These are phyloP conservation scores for Hysterium pulicare DNA, from an alignment of 2,329 filamentous ascomycete genomes.

Conservation along the genomic window DNA sequence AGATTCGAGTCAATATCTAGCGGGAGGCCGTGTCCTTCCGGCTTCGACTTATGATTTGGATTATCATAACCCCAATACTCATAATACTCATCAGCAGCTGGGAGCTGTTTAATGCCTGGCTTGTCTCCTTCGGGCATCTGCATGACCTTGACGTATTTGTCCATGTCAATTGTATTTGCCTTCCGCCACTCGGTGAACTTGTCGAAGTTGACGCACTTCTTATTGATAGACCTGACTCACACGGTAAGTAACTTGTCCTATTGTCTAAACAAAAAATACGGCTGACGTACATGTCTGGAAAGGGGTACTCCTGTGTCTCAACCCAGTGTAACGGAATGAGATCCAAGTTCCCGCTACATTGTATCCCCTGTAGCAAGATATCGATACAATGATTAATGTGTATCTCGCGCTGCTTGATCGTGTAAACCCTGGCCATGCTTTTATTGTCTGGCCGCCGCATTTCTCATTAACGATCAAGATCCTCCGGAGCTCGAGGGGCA, in stretches of 20 bases:
- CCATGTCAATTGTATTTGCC: slow-evolving; percentile 15
- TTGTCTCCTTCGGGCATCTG: slow-evolving; percentile 10
- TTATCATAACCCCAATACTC: slow-evolving; percentile 17
- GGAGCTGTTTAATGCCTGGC: slow-evolving; percentile 12
- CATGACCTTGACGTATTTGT: slow-evolving; percentile 16
- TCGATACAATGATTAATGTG: neutral
- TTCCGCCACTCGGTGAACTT: slow-evolving; percentile 14
- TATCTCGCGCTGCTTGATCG: neutral
- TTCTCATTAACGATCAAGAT: too few species aligned
- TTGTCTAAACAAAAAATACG: too few species aligned
- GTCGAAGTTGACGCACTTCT: slow-evolving; percentile 14
- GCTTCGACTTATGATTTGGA: slow-evolving; percentile 13
- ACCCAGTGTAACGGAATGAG: slow-evolving; percentile 14
- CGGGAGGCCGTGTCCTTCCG: slow-evolving; percentile 11
- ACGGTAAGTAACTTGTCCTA: too few species aligned
- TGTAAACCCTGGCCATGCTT: neutral
- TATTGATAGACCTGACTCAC: slow-evolving; percentile 16
- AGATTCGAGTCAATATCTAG: slow-evolving; percentile 7
- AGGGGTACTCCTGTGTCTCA: slow-evolving; percentile 9
- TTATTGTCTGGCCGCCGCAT: too few species aligned
- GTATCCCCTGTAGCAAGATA: slow-evolving; percentile 7
- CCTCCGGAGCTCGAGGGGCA: too few species aligned
- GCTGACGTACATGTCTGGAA: slow-evolving; percentile 8
- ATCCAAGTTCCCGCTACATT: slow-evolving; percentile 12
- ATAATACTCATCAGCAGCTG: slow-evolving; percentile 16